Base-by-base conservation (phyloP, 2,329 filamentous ascomycete species). In the Chrysosporium queenslandicum region DNA sequence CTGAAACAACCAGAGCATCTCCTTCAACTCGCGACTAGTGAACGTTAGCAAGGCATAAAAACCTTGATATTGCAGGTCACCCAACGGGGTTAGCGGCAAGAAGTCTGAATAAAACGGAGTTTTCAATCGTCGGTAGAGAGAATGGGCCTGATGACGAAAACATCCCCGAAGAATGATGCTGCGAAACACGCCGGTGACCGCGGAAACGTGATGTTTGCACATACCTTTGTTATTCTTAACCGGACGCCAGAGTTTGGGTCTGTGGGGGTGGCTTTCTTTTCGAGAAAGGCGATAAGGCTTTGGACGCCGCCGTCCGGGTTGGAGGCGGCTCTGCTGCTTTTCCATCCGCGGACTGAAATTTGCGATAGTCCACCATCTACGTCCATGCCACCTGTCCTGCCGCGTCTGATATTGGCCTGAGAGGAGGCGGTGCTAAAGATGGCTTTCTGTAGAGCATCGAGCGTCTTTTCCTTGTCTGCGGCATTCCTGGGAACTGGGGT, bases 161-260 rank as follows among this genome's bases (percentile, higher is more conserved):
- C 63, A 65, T 68, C 60, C 62, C 64, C 62, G 65, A 60, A 66
- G 58, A 60, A 61, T 58, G 59, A 63, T 59, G 58, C 60, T 63
- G 66, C 62, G 61, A 57, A 53, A 59, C 60, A 65, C 65, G 66
- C 64, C 66, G 66, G 61, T 68, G 67, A 70, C 65, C 66, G 67
- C 63, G 57, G 66, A 55, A 65, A 63, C 63, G 61, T 66, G 61
- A 59, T 68, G 65, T 68, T 52, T 66, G 69, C 68, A 85, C 83
- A 80, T 86, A 89, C 86, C 82, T 87, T 87, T 72, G 80, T 82
- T 58, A 90, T 82, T 65, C 76, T 81, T 60, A 86, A 73, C 59
- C 74, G 72, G 62, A 77, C 74, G 62, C 71, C 63, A 60, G 63
- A 53, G 64, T 74, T 74, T 55, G 72, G 71, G 61, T 80, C 73